Evolutionary conservation across 2,329 filamentous ascomycete species (phyloP), one percentile per base, ranked within the genome.

Genomic region (Coniosporium tulheliwenetii): DNA sequence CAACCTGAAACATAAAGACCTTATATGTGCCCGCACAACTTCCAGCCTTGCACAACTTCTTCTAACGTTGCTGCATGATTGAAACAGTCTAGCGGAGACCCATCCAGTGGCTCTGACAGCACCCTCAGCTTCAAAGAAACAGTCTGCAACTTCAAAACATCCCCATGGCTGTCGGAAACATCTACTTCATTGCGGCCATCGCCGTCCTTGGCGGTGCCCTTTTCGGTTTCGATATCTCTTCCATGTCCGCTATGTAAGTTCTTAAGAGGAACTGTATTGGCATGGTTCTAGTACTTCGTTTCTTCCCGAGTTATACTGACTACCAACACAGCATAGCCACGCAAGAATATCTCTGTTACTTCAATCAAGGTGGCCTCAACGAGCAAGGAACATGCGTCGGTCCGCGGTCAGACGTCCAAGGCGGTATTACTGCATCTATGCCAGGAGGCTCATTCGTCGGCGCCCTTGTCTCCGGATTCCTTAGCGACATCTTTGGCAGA

Each of bases 221-320:
- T 19, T 85, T 86, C 52, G 83, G 82, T 50, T 86, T 86, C 55
- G 82, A 86, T 60, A 84, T 86, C 51, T 75, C 72, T 42, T 81
- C 77, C 36, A 84, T 85, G 79, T 77, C 73, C 43, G 62, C 63
- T 8, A 63, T 64, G 50, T 63, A 49, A 35, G 49, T 45, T 13
- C 19, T 3, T 26, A 3, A 26, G 19, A 26, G 19, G 19, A 3
- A 26, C 19, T 3, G 3, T 26, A 26, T 26, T 26, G 19, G 19
- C 19, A 26, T 26, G 19, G 19, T 26, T 26, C 19, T 26, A 26
- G 19, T 26, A 26, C 3, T 26, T 7, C 19, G 7, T 26, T 26
- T 26, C 19, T 7, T 26, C n/a, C n/a, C 19, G 19, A 26, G 7
- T 26, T 26, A 26, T 26, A 26, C 19, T 26, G 19, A 26, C 19